Evolutionary conservation across 2,329 filamentous ascomycete species (phyloP).

Genomic region (Diaporthe sp.): DNA sequence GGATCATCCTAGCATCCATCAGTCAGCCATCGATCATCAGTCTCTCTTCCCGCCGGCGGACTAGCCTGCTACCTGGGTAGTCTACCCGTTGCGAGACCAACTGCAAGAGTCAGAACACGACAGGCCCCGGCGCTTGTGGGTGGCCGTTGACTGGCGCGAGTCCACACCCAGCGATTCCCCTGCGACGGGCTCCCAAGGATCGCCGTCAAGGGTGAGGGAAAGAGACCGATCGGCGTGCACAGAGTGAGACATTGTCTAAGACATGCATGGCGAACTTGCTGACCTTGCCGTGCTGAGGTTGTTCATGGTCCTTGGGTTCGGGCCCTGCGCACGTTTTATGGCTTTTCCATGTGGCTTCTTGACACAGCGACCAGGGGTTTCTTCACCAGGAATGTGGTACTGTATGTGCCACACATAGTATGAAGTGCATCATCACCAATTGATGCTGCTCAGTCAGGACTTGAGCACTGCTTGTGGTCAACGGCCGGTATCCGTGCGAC

Average conservation of each 20-base stretch:
- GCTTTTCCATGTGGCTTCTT: slow-evolving; percentile 15
- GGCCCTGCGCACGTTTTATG: slow-evolving; percentile 24
- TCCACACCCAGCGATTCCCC: slow-evolving; percentile 14
- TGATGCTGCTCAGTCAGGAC: background rate
- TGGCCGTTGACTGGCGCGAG: slow-evolving; percentile 30
- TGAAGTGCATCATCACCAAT: background rate
- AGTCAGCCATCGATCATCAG: slow-evolving; percentile 31
- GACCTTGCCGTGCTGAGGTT: slow-evolving; percentile 9
- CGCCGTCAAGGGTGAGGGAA: slow-evolving; percentile 32
- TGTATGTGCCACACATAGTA: background rate
- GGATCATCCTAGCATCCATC: slow-evolving; percentile 17
- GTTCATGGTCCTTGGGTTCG: background rate
- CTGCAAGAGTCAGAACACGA: slow-evolving; percentile 31
- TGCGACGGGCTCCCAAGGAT: slow-evolving; percentile 1
- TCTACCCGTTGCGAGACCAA: slow-evolving; percentile 30
- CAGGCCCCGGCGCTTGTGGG: slow-evolving; percentile 24
- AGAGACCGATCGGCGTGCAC: slow-evolving; percentile 50
- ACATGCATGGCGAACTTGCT: slow-evolving; percentile 47
- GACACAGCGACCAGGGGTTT: background rate
- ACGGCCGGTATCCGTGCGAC: slow-evolving; percentile 31
- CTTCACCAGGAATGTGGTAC: background rate
- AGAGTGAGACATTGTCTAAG: slow-evolving; percentile 53
- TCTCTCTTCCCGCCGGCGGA: slow-evolving; percentile 6
- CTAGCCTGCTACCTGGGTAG: slow-evolving; percentile 6
- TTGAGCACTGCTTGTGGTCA: background rate